Base-by-base conservation (phyloP, 768 basidiomycete genomes). In the Phylloporus arenicola region DNA sequence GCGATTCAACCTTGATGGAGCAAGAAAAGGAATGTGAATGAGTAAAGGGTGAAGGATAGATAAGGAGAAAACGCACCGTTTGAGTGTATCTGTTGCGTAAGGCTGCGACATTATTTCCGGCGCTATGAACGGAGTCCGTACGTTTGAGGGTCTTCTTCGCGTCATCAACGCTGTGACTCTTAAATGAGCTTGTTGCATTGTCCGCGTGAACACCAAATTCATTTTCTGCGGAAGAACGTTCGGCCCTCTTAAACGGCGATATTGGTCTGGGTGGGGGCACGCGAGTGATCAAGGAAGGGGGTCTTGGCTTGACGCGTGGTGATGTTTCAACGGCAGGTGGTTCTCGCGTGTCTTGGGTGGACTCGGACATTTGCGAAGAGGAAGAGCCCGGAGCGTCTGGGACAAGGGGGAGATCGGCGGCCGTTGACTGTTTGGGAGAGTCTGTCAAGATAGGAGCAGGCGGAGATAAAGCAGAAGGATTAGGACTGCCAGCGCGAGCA, bases 11-110 rank as follows among this genome's bases (percentile, higher is more conserved):
- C 83, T 61, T 82, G 52, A 10, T 43, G n/a, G 12, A 20, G 13
- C 22, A 24, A 24, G 22, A 24, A 24, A 45, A 33, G 16, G 25
- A 48, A 34, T 17, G 43, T 57, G 38, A 48, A 51, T 20, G 47
- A 16, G 45, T 13, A 33, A 51, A 40, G 19, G 10, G 17, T 19
- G 35, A 52, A 6, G 10, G 39, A 17, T 35, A 22, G 56, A 47
- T 37, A 38, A 30, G 29, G 14, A 52, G 37, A 35, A 34, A 11
- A 71, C 82, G 39, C 57, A 87, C 86, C 48, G 65, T 71, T 37
- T 69, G 74, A 19, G 79, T 74, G 56, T 85, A 88, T 44, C 78
- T 78, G 60, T 76, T 78, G 39, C 83, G 76, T 74, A 91, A 81
- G 2, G 80, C 79, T 38, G 86, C 83, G 40, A 90, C 86, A 22